Percentiles rank a stretch among this genome's conserved stretches.
Conservation (phyloP, 2,329 filamentous ascomycete species). For the Trichoderma cornu-damae region DNA sequence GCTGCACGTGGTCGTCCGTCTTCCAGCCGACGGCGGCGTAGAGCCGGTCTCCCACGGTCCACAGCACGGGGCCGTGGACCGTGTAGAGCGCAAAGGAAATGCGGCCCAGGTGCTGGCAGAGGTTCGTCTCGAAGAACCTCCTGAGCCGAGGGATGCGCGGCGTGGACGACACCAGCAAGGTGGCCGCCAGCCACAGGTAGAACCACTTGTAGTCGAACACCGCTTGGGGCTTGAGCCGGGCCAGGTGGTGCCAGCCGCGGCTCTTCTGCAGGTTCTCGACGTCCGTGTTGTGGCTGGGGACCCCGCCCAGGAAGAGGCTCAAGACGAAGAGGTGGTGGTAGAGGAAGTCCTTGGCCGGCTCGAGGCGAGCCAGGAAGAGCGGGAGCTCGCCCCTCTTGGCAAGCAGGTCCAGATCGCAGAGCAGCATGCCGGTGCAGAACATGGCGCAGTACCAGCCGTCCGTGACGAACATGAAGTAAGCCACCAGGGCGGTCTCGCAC, state of each 20-base stretch:
- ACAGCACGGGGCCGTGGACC: slow-evolving; percentile 58
- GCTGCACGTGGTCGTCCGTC: slow-evolving; percentile 43
- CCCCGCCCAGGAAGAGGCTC: slow-evolving; percentile 55
- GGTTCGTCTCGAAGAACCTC: slow-evolving; percentile 52
- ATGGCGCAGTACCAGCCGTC: slow-evolving; percentile 60
- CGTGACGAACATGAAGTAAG: slow-evolving; percentile 63
- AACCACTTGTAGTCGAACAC: slow-evolving; percentile 65
- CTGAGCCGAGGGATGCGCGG: slow-evolving; percentile 55
- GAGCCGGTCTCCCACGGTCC: slow-evolving; percentile 55
- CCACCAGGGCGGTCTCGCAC: slow-evolving; percentile 48
- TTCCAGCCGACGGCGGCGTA: slow-evolving; percentile 57
- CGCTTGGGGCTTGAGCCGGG: slow-evolving; percentile 59
- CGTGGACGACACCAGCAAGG: slow-evolving; percentile 50
- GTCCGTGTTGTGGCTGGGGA: slow-evolving; percentile 49
- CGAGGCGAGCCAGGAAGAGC: slow-evolving; percentile 40
- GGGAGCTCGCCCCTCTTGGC: slow-evolving; percentile 48
- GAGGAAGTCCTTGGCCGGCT: slow-evolving; percentile 46
- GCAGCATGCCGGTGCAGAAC: slow-evolving; percentile 57
- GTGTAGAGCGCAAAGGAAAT: slow-evolving; percentile 61
- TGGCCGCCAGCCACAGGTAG: slow-evolving; percentile 57
- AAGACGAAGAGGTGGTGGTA: slow-evolving; percentile 48
- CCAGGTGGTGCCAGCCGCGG: slow-evolving; percentile 57
- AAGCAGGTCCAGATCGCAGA: slow-evolving; percentile 57
- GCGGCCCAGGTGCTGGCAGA: slow-evolving; percentile 58
- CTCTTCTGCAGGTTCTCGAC: slow-evolving; percentile 46